Evolutionary conservation across 2,329 filamentous ascomycete species (phyloP), one percentile per base, ranked within the genome.

Genomic region (Cytospora chrysosperma): DNA sequence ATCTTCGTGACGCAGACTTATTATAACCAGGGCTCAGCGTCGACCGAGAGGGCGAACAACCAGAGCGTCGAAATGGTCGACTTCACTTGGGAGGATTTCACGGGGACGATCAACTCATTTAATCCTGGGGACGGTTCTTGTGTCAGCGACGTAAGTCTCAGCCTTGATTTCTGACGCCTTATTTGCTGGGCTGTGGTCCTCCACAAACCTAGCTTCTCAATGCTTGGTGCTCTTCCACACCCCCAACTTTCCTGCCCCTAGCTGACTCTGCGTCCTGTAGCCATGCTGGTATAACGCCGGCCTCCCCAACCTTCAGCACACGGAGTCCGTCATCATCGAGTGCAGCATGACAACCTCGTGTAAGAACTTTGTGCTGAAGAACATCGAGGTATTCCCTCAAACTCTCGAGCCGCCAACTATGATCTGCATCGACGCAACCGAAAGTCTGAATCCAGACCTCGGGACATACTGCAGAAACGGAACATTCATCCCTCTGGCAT

Each of bases 1-100:
- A 76, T 79, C 61, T 79, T 78, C 61, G 76, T 79, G n/a, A 79
- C 77, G 3, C 77, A 80, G 68, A 78, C 74, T 47, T 80, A 80
- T 68, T 69, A 70, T 65, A 75, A 80, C 61, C 77, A 80, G 67
- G 73, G 58, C 32, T 47, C 43, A n/a, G 10, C n/a, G n/a, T 47
- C n/a, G 43, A 47, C 6, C 43, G 43, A n/a, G n/a, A 5, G 1
- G 21, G 6, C n/a, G 43, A 47, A 7, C 10, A 47, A 28, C 47
- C 27, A 37, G 19, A 50, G 6, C 4, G 12, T 10, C 26, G 7
- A 21, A 1, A 24, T n/a, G 5, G 28, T 10, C 2, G 27, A 55
- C 3, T 61, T 50, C 24, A 37, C 27, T 26, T n/a, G 40, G 32
- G 19, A 28, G 13, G 10, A 50, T n/a, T 37, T 34, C 8, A 47